Conservation (phyloP, 495 filamentous ascomycete species). For the Trichoderma parareesei region DNA sequence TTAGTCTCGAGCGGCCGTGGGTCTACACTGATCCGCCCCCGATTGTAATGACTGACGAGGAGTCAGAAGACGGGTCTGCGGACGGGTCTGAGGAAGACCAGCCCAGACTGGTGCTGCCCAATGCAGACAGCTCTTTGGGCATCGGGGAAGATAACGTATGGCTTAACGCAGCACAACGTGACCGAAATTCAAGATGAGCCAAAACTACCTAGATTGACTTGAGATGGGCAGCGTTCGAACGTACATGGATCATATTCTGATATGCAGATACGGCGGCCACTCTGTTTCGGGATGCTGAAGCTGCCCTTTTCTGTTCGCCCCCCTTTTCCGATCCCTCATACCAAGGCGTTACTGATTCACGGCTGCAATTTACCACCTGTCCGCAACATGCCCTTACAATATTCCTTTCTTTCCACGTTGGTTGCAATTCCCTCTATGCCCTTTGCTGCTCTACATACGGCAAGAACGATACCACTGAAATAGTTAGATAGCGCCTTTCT, state of each 20-base stretch:
- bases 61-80: conserved; percentile 14
- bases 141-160: conserved; percentile 51
- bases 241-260: neutral
- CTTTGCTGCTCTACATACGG: neutral
- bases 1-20: conserved; percentile 43
- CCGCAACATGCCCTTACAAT: neutral
- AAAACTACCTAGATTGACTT: neutral
- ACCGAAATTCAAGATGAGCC: neutral
- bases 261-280: neutral
- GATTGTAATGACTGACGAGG: conserved; percentile 17
- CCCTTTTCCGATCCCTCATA: neutral
- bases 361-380: neutral
- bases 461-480: conserved; percentile 5
- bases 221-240: neutral
- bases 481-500: conserved; percentile 9
- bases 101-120: conserved; percentile 14
- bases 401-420: neutral
- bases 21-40: conserved; percentile 43
- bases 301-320: neutral
- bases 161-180: conserved; percentile 26
- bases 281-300: neutral
- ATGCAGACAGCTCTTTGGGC: conserved; percentile 38
- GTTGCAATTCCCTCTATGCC: neutral
- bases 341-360: neutral
- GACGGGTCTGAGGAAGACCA: conserved; percentile 14